phyloP scores from a whole-genome alignment of 306 rosid genomes.

The Prunus mira region DNA sequence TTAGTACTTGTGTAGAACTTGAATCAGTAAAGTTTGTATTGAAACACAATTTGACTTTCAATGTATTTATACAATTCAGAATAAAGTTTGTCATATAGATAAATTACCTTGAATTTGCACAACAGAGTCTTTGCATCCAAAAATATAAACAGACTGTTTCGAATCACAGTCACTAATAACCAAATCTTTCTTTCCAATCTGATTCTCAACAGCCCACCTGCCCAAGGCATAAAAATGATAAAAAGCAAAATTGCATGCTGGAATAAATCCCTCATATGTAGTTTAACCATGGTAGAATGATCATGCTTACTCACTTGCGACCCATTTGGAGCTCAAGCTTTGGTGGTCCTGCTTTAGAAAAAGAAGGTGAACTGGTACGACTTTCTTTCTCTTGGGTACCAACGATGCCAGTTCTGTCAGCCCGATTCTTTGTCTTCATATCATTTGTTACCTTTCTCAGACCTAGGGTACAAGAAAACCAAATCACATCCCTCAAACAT shows the following conservation, averaged over 20 bases:
- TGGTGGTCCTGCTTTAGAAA: slow-evolving; percentile 79
- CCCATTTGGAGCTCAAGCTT: slow-evolving; percentile 98
- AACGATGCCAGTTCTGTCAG: slow-evolving; percentile 79
- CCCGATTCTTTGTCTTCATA: slow-evolving; percentile 90
- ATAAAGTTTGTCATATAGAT: slow-evolving; percentile 5
- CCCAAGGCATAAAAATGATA: slow-evolving; percentile 5
- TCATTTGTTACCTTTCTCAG: slow-evolving; percentile 83
- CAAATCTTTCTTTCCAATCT: slow-evolving; percentile 77
- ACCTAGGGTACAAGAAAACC: slow-evolving; percentile 43
- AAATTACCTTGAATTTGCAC: slow-evolving; percentile 82
- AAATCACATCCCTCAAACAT: slow-evolving; percentile 20
- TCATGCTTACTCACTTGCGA: slow-evolving; percentile 69
- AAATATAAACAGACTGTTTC: slow-evolving; percentile 87
- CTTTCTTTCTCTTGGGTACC: slow-evolving; percentile 52
- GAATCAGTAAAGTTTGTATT: neutral
- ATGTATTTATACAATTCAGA: slow-evolving; percentile 1
- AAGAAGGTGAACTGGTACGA: slow-evolving; percentile 41
- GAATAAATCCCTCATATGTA: slow-evolving; percentile 20
- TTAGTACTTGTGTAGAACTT: neutral
- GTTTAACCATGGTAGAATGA: neutral
- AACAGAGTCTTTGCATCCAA: slow-evolving; percentile 97
- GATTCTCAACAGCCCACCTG: slow-evolving; percentile 99
- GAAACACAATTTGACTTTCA: neutral
- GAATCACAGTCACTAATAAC: slow-evolving; percentile 89
- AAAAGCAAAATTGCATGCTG: slow-evolving; percentile 12